These are phyloP conservation scores for Corylus heterophylla DNA, from an alignment of 306 rosid genomes.

Conservation along the genomic window DNA sequence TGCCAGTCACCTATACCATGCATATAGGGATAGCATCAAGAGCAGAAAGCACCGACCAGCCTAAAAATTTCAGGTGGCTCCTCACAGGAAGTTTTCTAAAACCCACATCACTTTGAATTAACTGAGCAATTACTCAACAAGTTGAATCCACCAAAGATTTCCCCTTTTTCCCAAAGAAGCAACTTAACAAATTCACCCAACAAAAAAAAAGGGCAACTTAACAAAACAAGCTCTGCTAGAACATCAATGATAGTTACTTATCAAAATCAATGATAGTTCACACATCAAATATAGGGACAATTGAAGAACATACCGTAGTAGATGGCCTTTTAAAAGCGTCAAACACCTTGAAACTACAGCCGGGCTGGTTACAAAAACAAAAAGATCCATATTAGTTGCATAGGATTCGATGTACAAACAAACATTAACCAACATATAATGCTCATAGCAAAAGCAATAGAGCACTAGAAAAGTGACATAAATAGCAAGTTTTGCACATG, in stretches of 20 bases:
- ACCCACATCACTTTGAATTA: neutral
- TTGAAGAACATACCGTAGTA: conserved; percentile 70
- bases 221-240: conserved; percentile 5
- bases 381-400: conserved; percentile 36
- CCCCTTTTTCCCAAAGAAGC: neutral
- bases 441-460: conserved; percentile 25
- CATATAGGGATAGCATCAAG: neutral
- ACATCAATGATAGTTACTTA: neutral
- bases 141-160: neutral
- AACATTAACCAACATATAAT: conserved; percentile 5
- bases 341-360: conserved; percentile 97
- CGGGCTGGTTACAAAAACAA: conserved; percentile 69
- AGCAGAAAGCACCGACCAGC: neutral
- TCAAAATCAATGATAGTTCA: conserved; percentile 13
- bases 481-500: neutral
- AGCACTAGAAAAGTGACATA: conserved; percentile 16
- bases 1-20: conserved; percentile 15
- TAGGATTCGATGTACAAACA: conserved; percentile 9
- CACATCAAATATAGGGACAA: conserved; percentile 11
- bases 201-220: neutral
- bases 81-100: neutral
- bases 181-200: neutral
- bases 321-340: conserved; percentile 90
- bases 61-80: neutral
- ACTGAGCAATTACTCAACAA: neutral